Percentiles rank a stretch among this genome's conserved stretches.
phyloP scores from a whole-genome alignment of 257 asterid genomes.

The Coffea canephora region DNA sequence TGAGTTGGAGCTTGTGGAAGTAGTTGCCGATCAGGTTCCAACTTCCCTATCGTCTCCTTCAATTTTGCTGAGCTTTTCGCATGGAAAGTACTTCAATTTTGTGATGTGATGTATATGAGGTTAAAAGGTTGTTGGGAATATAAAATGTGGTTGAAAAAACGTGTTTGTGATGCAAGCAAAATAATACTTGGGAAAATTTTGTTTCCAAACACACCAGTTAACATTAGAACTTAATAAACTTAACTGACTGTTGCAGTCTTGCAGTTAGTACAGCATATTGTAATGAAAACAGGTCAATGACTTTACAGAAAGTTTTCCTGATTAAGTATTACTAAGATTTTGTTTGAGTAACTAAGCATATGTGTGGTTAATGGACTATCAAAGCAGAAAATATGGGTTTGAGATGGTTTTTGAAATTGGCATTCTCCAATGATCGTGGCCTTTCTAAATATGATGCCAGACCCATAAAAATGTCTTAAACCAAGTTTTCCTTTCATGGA shows the following conservation, averaged over 20 bases:
- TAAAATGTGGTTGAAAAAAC: too few relatives aligned
- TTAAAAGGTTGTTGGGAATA: too few relatives aligned
- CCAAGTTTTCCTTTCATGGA: not conserved
- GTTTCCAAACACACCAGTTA: not conserved
- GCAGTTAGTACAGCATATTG: not conserved
- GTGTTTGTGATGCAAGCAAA: too few relatives aligned
- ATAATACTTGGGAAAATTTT: too few relatives aligned
- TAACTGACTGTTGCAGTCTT: not conserved
- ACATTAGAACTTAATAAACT: not conserved
- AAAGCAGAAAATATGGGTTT: not conserved
- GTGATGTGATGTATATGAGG: too few relatives aligned
- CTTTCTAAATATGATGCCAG: not conserved
- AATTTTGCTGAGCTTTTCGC: not conserved
- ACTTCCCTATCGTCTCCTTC: not conserved
- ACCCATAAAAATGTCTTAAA: not conserved
- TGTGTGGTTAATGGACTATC: not conserved
- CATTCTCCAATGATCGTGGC: not conserved
- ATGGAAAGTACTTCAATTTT: not conserved
- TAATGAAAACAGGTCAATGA: not conserved
- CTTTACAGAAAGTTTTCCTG: not conserved
- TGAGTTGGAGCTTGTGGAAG: constrained; percentile 97
- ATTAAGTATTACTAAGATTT: not conserved
- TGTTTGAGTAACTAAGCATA: not conserved
- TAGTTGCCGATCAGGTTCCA: constrained; percentile 95
- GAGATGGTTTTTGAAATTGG: not conserved